Conservation (phyloP, 257 asterid genomes). For the Apocynum venetum region DNA sequence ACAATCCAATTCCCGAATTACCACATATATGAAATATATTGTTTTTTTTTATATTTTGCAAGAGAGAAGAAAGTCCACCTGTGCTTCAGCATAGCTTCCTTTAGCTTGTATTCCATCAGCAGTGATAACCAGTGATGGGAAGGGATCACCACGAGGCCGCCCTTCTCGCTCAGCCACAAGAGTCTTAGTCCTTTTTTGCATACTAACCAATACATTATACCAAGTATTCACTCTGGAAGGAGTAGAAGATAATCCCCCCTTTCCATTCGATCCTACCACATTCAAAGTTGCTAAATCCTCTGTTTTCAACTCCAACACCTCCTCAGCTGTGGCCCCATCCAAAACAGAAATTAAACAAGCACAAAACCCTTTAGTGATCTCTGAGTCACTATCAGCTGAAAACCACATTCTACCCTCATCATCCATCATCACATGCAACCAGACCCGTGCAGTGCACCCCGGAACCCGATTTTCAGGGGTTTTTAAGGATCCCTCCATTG, state of each 20-base stretch:
- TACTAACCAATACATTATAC: conserved; percentile 85
- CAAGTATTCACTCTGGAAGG: conserved; percentile 77
- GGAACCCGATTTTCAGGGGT: conserved; percentile 58
- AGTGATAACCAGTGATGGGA: conserved; percentile 66
- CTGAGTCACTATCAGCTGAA: conserved; percentile 76
- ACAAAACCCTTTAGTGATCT: conserved; percentile 83
- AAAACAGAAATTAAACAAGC: conserved; percentile 79
- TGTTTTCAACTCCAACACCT: conserved; percentile 60
- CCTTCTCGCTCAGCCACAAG: conserved; percentile 67
- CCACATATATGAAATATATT: too few relatives aligned
- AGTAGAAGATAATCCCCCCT: conserved; percentile 26
- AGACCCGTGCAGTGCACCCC: conserved; percentile 91
- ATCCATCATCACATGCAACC: conserved; percentile 60
- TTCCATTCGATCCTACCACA: conserved; percentile 52
- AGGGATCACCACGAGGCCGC: conserved; percentile 43
- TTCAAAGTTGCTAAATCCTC: conserved; percentile 70
- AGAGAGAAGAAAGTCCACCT: conserved; percentile 40
- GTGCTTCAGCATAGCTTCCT: conserved; percentile 93
- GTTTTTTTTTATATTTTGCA: neutral
- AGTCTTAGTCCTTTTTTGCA: conserved; percentile 82
- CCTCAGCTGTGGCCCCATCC: conserved; percentile 68
- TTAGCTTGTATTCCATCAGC: conserved; percentile 65
- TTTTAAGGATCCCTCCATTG: conserved; percentile 40
- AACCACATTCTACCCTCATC: conserved; percentile 43
- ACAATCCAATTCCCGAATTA: too few relatives aligned